Conservation (phyloP, 1,284 basidiomycete species). For the Rhodotorula sp. region DNA sequence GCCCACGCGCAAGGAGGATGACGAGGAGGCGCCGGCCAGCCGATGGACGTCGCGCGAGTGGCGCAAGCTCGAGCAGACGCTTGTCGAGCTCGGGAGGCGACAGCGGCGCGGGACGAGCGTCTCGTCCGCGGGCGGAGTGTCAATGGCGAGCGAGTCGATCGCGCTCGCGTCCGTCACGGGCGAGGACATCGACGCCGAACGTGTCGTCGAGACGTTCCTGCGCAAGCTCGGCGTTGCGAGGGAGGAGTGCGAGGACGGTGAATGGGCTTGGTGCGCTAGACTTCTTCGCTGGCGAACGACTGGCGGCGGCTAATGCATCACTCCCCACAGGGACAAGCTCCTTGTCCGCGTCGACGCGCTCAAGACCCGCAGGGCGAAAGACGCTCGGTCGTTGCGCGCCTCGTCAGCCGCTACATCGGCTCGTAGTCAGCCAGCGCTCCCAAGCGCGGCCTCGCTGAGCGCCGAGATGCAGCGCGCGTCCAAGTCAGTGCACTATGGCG, state of each 20-base stretch:
- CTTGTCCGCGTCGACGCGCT: slow-evolving; percentile 40
- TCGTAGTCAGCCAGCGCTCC: not conserved
- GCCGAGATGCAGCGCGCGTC: not conserved
- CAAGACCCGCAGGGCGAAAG: slow-evolving; percentile 36
- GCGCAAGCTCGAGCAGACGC: slow-evolving; percentile 28
- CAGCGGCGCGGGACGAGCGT: slow-evolving; percentile 1
- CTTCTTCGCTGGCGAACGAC: not conserved
- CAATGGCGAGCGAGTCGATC: slow-evolving; percentile 1
- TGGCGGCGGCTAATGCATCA: not conserved
- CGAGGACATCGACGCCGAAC: slow-evolving; percentile 10
- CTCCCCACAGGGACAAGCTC: slow-evolving; percentile 27
- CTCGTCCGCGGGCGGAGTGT: not conserved
- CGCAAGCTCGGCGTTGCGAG: not conserved
- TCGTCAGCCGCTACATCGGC: not conserved
- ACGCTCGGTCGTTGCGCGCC: slow-evolving; percentile 5
- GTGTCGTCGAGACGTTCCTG: slow-evolving; percentile 32
- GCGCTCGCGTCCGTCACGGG: slow-evolving; percentile 4
- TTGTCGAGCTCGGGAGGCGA: slow-evolving; percentile 27
- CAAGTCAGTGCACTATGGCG: not conserved
- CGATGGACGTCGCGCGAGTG: slow-evolving; percentile 37
- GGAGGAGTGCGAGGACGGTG: slow-evolving; percentile 8
- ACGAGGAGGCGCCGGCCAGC: not conserved
- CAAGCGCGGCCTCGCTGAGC: no score
- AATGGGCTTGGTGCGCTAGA: slow-evolving; percentile 32
- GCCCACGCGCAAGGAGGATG: no score